Evolutionary conservation across 2,329 filamentous ascomycete genomes (phyloP), one percentile per base, ranked within the genome.

Genomic region (Fusarium piperis): DNA sequence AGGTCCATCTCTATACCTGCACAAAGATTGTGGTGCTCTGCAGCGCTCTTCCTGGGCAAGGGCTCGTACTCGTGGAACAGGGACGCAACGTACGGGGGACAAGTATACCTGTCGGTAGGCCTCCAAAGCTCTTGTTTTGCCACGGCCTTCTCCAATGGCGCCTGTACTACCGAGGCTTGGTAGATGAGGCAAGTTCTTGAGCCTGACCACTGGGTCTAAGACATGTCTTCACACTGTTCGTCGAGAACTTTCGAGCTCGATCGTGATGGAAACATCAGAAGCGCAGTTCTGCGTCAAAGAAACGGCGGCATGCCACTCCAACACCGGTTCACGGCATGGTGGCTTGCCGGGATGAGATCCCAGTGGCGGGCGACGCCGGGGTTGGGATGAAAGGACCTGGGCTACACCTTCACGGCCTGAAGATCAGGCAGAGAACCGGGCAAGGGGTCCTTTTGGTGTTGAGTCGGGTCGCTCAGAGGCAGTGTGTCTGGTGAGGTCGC

Each of bases 341-440:
- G 62, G 60, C 52, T 62, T 46, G 30, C 44, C 51, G 59, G 65
- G 67, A 60, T 48, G 18, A 32, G 30, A 32, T 65, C 56, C 57
- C 46, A 68, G 60, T 41, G 48, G 30, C 52, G 55, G 55, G 38
- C 53, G 36, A 41, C 53, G 51, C 63, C 51, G 59, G 63, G 44
- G 63, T 60, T 52, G 58, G 58, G 59, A 33, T 62, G 58, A 12
- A 57, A 38, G 59, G 23, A 64, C 32, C 67, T 62, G 57, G 36
- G 41, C 44, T 60, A 65, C 64, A 62, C 64, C 51, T 68, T 62
- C 59, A 70, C 62, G 65, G 46, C 64, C 59, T 64, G 64, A 56
- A 70, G 72, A 77, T 75, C 66, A 76, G 64, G 75, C 63, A 76
- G 62, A 76, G 64, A 67, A 64, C 58, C 65, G 64, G 64, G 60